phyloP scores from a whole-genome alignment of 2,329 filamentous ascomycete genomes.

The Pseudopyricularia cyperi region DNA sequence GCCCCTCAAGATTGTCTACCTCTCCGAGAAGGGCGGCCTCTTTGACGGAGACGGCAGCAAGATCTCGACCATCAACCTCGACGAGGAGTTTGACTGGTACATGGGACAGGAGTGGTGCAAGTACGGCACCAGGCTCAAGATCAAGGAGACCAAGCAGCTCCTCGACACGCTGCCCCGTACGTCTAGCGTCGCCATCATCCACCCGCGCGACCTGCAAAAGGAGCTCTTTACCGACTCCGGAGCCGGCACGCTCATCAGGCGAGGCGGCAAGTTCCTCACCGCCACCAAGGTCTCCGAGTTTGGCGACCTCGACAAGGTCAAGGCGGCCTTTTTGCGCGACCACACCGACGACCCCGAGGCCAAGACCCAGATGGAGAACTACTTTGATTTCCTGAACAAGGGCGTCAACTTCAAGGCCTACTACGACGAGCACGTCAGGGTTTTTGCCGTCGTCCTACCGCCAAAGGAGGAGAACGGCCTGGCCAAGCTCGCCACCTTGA shows the following conservation, averaged over 20 bases:
- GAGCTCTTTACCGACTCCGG: constrained; percentile 95
- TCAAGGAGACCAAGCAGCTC: constrained; percentile 92
- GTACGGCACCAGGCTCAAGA: constrained; percentile 91
- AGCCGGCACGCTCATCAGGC: constrained; percentile 81
- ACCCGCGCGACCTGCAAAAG: constrained; percentile 89
- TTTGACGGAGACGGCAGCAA: constrained; percentile 90
- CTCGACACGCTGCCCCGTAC: constrained; percentile 78
- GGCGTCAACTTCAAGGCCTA: constrained; percentile 79
- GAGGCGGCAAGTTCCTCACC: constrained; percentile 78
- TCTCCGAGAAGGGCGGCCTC: constrained; percentile 95
- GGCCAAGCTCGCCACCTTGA: constrained; percentile 78
- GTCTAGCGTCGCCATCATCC: constrained; percentile 93
- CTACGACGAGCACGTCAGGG: constrained; percentile 89
- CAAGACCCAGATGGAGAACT: constrained; percentile 72
- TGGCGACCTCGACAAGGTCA: constrained; percentile 61
- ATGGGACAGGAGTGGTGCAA: constrained; percentile 93
- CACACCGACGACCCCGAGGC: constrained; percentile 64
- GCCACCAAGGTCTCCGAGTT: constrained; percentile 62
- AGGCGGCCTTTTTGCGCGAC: constrained; percentile 71
- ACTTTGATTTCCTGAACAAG: constrained; percentile 59
- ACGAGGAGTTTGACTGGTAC: constrained; percentile 86
- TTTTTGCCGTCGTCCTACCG: constrained; percentile 77
- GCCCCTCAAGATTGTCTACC: constrained; percentile 92
- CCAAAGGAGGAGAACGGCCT: constrained; percentile 51
- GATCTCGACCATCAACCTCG: constrained; percentile 93